phyloP scores from a whole-genome alignment of 345 rosid species.

The Brassica nigra region DNA sequence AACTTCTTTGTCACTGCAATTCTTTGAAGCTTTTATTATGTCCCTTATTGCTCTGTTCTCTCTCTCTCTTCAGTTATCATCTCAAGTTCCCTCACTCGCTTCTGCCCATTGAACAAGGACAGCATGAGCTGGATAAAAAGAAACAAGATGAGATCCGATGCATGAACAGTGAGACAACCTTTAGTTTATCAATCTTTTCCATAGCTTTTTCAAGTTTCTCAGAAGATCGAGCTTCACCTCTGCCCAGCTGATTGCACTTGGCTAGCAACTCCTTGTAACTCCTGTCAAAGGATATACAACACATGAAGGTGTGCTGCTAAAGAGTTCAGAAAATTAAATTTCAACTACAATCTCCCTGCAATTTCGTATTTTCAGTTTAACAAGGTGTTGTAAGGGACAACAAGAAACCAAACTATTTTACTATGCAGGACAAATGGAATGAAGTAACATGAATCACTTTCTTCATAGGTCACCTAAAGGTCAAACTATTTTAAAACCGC shows the following conservation, averaged over 20 bases:
- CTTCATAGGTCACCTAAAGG: not conserved
- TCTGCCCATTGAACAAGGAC: conserved; percentile 39
- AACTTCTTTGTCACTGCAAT: conserved; percentile 43
- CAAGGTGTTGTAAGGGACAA: not conserved
- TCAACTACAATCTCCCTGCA: not conserved
- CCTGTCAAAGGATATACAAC: conserved; percentile 41
- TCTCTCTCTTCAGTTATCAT: conserved; percentile 52
- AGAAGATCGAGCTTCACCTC: conserved; percentile 76
- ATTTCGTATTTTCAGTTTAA: conserved; percentile 6
- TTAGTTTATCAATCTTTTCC: conserved; percentile 64
- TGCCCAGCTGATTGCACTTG: conserved; percentile 83
- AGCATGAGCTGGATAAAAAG: conserved; percentile 25
- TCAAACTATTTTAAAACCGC: not conserved
- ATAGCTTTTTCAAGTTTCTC: conserved; percentile 76
- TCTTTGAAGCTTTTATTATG: conserved; percentile 42
- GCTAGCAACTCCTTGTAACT: conserved; percentile 86
- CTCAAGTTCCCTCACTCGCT: conserved; percentile 72
- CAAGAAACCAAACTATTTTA: not conserved
- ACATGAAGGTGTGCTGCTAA: no score
- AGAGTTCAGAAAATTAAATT: no score
- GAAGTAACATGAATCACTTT: not conserved
- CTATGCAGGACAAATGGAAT: not conserved
- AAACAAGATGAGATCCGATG: not conserved
- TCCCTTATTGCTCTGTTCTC: conserved; percentile 67
- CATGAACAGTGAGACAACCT: conserved; percentile 44